Base-by-base conservation (phyloP, 1,284 basidiomycete genomes). In the Coniferiporia sulphurascens region DNA sequence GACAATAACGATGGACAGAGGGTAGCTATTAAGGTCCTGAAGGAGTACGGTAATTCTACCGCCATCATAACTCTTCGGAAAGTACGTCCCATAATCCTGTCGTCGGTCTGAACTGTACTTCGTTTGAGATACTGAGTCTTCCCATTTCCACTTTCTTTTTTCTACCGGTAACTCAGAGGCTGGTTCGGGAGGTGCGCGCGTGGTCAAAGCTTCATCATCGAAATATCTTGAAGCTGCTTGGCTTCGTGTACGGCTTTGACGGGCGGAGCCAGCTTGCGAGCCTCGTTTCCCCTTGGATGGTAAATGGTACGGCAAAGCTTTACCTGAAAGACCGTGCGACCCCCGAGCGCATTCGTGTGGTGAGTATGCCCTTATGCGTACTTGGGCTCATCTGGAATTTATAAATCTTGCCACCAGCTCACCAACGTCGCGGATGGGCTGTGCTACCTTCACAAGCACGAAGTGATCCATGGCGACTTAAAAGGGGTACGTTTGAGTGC, bases 261-360 rank as follows among this genome's bases (percentile, higher is more conserved):
- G 27, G 51, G 15, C 36, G 38, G 9, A 52, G 36, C 27, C 27
- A 32, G 41, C 58, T 59, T 12, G 57, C 61, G 27, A 59, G 57
- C 48, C 56, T 62, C 41, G 61, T 62, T 35, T 62, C 61, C 19
- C 57, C 57, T 3, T 62, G 61, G 61, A 62, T 62, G 61, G 48
- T 58, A 1, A 46, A 55, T 21, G 61, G 61, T 4, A 62, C 53
- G 9, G 52, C 61, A 17, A 32, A 34, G 10, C 15, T 27, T 12
- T 62, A 62, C 19, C 44, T 59, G 2, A 45, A 52, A 48, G 46
- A 43, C 19, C 48, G 51, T 13, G 49, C 32, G 38, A 17, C 38
- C 2, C 22, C 38, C 17, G 61, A 59, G 50, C 57, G 58, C 13
- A 52, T 59, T 34, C 46, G 61, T n/a, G 51, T 62, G 17, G 61